Evolutionary conservation across 2,329 filamentous ascomycete species (phyloP), one percentile per base, ranked within the genome.

Genomic region (Paramyrothecium roridum): DNA sequence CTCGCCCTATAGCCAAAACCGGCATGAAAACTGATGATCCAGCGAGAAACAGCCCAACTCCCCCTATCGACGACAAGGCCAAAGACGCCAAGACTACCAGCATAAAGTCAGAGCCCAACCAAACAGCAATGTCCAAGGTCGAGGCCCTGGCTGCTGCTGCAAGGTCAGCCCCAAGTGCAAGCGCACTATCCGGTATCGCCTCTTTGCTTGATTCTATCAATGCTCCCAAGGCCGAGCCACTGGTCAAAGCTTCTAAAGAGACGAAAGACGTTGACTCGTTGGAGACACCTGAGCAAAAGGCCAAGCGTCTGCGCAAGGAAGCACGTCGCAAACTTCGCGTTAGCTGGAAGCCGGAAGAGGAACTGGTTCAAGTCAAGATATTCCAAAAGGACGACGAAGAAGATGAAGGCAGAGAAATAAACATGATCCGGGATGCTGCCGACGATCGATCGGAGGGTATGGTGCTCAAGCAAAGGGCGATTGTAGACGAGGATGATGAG

Each of bases 381-480:
- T 92, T 93, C 72, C 84, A 85, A 54, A 89, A 90, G 63, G 87
- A 91, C 58, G 85, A 84, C 2, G 80, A 82, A 1, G 89, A 92
- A 66, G 87, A 91, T 61, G 79, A 86, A 55, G 87, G 85, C 53
- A 81, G 88, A 54, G 82, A 84, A 53, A 78, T 80, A 54, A 88
- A 85, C 64, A 86, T 90, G 79, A 81, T 87, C 45, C 84, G 84
- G 50, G 88, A 92, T 68, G 87, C 87, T 3, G 82, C 82, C 30
- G 89, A 92, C 66, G 87, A 90, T 63, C 85, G 85, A 51, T 86
- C 85, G 6, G 90, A 90, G 65, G 87, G 89, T 50, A 85, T 88
- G 76, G 85, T 88, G 62, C 73, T 87, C 52, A 87, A 85, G 63
- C 78, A 80, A 59, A 76, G 80, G n/a, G 70, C 68, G 20, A 58